Percentiles rank a stretch among this genome's conserved stretches.
phyloP scores from a whole-genome alignment of 2,329 filamentous ascomycete species.

The Microascus cirrosus region DNA sequence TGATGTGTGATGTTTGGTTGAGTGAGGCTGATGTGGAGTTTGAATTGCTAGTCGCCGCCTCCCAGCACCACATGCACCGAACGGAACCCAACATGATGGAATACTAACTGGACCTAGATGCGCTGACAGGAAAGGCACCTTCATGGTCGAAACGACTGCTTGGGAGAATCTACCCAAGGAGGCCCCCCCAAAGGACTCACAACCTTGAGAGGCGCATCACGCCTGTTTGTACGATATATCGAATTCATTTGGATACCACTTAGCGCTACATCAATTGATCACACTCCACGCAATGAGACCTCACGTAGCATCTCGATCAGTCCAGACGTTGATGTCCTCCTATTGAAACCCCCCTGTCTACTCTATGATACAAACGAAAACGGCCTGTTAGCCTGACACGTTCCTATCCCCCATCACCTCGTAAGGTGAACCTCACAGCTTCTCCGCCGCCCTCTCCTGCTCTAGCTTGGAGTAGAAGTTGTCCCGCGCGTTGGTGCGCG shows the following conservation, averaged over 20 bases:
- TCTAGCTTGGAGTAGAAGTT: slow-evolving; percentile 47
- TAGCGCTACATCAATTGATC: not conserved
- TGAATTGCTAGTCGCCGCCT: not conserved
- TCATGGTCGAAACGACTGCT: slow-evolving; percentile 47
- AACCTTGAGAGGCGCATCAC: not conserved
- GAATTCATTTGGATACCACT: not conserved
- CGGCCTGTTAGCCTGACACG: not conserved
- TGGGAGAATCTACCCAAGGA: not conserved
- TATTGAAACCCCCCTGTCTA: not conserved
- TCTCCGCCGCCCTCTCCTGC: slow-evolving; percentile 36
- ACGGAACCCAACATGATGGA: not conserved
- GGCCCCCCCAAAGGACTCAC: not conserved
- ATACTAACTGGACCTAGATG: slow-evolving; percentile 33
- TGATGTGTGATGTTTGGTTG: not conserved
- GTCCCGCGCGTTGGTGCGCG: slow-evolving; percentile 47
- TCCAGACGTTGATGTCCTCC: not conserved
- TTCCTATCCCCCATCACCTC: not conserved
- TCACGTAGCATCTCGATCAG: too few species aligned
- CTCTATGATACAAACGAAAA: slow-evolving; percentile 5
- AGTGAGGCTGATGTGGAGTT: not conserved
- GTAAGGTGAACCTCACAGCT: slow-evolving; percentile 8
- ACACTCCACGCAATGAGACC: not conserved
- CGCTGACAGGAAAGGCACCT: slow-evolving; percentile 42
- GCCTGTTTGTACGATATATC: not conserved
- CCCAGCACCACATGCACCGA: not conserved